Conservation (phyloP, 768 basidiomycete species). For the Lactarius indigo region DNA sequence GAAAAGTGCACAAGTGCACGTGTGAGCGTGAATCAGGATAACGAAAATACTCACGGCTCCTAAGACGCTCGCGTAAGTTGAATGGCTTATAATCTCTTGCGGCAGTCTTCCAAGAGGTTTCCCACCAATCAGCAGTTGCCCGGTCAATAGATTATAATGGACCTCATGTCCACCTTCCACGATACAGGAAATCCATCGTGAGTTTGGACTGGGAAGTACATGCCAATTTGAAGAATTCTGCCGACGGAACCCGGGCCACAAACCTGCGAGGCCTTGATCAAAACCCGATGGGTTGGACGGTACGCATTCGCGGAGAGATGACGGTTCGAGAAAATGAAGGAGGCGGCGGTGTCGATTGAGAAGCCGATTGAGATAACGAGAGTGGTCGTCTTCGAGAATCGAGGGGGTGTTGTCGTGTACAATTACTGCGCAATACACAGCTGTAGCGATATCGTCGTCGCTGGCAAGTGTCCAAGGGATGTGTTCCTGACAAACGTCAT, state of each 20-base stretch:
- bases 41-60: not conserved
- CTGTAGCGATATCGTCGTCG: not conserved
- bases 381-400: not conserved
- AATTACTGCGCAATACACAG: conserved; percentile 6
- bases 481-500: not conserved
- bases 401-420: not conserved
- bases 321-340: not conserved
- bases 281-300: not conserved
- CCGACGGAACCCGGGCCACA: not conserved
- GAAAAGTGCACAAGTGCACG: not conserved
- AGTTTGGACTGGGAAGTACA: not conserved
- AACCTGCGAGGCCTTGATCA: not conserved
- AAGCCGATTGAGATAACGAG: not conserved
- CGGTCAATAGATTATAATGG: conserved; percentile 2
- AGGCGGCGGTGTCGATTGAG: not conserved
- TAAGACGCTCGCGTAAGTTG: conserved; percentile 4
- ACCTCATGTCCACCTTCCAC: not conserved
- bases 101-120: conserved; percentile 5
- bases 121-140: conserved; percentile 3
- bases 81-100: not conserved
- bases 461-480: not conserved
- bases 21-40: not conserved
- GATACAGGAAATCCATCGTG: conserved; percentile 2
- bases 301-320: not conserved
- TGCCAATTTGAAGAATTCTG: not conserved